Base-by-base conservation (phyloP, 352 stramenopile genomes). In the Phytophthora citrophthora region DNA sequence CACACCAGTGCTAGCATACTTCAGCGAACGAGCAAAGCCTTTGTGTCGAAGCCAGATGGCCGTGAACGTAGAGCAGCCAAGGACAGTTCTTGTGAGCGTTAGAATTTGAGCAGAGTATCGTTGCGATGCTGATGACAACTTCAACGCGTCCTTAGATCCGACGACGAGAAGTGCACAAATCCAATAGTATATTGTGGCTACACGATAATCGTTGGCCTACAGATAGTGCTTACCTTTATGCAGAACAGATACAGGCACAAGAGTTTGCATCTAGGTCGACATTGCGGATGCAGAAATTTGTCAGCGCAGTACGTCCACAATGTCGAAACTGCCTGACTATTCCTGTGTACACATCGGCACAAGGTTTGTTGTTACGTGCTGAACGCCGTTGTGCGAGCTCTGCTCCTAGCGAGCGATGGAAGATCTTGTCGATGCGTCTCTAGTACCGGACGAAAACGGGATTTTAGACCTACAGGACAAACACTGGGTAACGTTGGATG, bases 401-500 rank as follows among this genome's bases (percentile, higher is more conserved):
- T 18, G 12, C 13, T 40, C 12, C 46, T 53, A 38, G 27, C 46
- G 51, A 38, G 40, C 26, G 18, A 93, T 93, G 85, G 85, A 93
- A 53, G 83, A 92, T 48, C 59, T 90, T n/a, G 61, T 89, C n/a
- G 83, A 92, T 40, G 77, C 76, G 5, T 75, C 77, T 7, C 70
- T 94, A 8, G 66, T 65, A 39, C 81, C 85, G 3, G 81, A 94
- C 57, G 81, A 72, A 24, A 94, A 92, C 38, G 85, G 85, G 12
- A 55, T 86, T 50, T 68, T 94, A 15, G 77, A 94, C 54, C 71
- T 94, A 32, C 72, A 85, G 56, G 77, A 92, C 64, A 90, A 89
- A 56, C 76, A 89, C 67, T 94, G 85, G 85, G 82, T 92, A 49
- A 91, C 78, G 27, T 61, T 94, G 16, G 85, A 92, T 40, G 83